Conservation (phyloP, 495 filamentous ascomycete species). For the Penicillium egyptiacum region DNA sequence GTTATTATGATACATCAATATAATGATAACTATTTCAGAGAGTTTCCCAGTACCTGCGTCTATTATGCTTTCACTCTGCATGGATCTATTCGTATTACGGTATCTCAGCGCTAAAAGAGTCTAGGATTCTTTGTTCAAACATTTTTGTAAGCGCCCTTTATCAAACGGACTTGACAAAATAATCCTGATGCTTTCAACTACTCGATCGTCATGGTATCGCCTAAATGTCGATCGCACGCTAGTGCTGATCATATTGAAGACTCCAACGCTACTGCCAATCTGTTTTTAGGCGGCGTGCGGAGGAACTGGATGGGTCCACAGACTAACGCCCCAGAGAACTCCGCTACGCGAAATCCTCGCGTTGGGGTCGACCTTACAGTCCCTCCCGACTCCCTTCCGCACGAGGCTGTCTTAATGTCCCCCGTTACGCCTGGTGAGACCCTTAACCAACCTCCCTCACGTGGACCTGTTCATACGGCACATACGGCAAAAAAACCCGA, state of each 20-base stretch:
- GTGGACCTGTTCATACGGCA: background rate
- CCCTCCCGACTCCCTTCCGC: background rate
- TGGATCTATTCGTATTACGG: background rate
- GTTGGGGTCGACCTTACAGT: slow-evolving; percentile 1
- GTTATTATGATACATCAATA: no score
- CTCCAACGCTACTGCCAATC: slow-evolving; percentile 68
- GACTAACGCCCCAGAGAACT: background rate
- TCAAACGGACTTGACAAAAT: no score
- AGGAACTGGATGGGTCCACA: slow-evolving; percentile 62
- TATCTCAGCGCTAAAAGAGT: background rate
- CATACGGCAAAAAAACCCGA: slow-evolving; percentile 5
- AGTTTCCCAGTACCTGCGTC: background rate
- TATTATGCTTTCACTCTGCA: background rate
- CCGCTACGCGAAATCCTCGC: background rate
- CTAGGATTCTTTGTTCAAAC: slow-evolving; percentile 3
- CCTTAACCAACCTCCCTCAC: slow-evolving; percentile 6
- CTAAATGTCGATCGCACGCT: slow-evolving; percentile 4
- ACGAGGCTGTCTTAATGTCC: slow-evolving; percentile 22
- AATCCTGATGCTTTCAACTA: background rate
- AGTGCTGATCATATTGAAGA: slow-evolving; percentile 42
- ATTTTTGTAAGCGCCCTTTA: background rate
- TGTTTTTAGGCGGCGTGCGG: slow-evolving; percentile 64
- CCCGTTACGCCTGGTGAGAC: slow-evolving; percentile 28
- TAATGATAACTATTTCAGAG: no score
- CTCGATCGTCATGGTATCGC: slow-evolving; percentile 10